phyloP scores from a whole-genome alignment of 208 protist species.

The Wallacemonas sp. region DNA sequence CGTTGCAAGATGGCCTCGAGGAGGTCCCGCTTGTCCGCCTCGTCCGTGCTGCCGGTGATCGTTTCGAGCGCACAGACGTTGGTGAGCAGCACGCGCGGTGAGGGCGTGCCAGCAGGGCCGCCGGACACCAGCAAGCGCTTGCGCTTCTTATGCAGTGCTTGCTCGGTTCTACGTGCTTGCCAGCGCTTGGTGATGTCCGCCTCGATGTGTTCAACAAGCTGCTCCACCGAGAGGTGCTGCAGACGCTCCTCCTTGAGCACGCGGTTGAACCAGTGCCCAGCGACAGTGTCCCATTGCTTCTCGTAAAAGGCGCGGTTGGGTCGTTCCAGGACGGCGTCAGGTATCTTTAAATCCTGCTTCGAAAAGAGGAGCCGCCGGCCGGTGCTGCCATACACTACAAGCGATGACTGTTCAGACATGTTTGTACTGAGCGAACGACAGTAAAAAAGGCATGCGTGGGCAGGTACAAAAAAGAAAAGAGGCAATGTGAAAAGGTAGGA shows the following conservation, averaged over 20 bases:
- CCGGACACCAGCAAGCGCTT: slow-evolving; percentile 47
- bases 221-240: slow-evolving; percentile 57
- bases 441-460: background rate
- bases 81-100: slow-evolving; percentile 55
- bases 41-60: slow-evolving; percentile 22
- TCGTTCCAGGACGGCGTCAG: slow-evolving; percentile 41
- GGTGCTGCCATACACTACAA: slow-evolving; percentile 83
- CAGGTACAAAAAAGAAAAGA: slow-evolving; percentile 9
- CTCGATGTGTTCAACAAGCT: slow-evolving; percentile 59
- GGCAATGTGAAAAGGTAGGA: background rate
- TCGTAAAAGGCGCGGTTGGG: slow-evolving; percentile 69
- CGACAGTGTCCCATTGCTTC: slow-evolving; percentile 79
- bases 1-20: slow-evolving; percentile 36
- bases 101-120: slow-evolving; percentile 51
- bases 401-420: slow-evolving; percentile 31
- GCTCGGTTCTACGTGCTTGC: slow-evolving; percentile 48
- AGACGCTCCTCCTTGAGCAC: slow-evolving; percentile 68
- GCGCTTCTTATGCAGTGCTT: slow-evolving; percentile 64
- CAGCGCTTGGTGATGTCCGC: slow-evolving; percentile 69
- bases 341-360: slow-evolving; percentile 70
- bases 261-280: slow-evolving; percentile 77
- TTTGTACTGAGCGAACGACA: background rate
- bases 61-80: slow-evolving; percentile 45
- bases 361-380: slow-evolving; percentile 72
- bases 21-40: slow-evolving; percentile 26